These are phyloP conservation scores for Corymbia calophylla DNA, from an alignment of 441 rosid genomes.

Conservation along the genomic window DNA sequence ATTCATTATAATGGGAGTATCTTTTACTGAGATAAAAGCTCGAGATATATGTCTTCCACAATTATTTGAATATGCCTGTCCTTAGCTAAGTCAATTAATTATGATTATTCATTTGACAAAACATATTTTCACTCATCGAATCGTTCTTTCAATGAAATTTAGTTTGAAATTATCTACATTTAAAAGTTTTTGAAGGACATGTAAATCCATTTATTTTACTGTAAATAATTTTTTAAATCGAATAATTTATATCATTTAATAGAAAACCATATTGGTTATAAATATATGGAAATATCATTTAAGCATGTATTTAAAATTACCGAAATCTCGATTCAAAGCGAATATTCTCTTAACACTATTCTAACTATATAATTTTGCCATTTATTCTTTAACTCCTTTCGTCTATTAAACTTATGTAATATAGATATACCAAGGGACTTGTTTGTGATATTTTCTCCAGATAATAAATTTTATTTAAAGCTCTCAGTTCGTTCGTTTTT, in stretches of 20 bases:
- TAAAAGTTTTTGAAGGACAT: background rate
- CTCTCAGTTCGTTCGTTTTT: too few relatives aligned
- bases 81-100: background rate
- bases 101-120: background rate
- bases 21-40: background rate
- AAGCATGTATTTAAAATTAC: background rate
- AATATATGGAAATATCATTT: background rate
- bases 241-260: background rate
- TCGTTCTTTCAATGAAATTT: accelerated
- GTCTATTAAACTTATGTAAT: background rate
- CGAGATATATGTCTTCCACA: background rate
- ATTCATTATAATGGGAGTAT: background rate
- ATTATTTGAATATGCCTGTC: background rate
- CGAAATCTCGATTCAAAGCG: background rate
- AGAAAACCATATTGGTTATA: background rate
- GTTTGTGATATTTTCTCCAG: background rate
- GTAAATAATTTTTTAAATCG: background rate
- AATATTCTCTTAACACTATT: background rate
- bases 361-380: background rate
- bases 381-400: background rate
- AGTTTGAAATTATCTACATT: background rate
- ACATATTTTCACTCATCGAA: background rate
- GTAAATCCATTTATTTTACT: background rate
- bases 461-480: background rate
- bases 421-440: background rate